These are phyloP conservation scores for Pilatotrama ljubarskyi DNA, from an alignment of 768 basidiomycete species.

Conservation along the genomic window DNA sequence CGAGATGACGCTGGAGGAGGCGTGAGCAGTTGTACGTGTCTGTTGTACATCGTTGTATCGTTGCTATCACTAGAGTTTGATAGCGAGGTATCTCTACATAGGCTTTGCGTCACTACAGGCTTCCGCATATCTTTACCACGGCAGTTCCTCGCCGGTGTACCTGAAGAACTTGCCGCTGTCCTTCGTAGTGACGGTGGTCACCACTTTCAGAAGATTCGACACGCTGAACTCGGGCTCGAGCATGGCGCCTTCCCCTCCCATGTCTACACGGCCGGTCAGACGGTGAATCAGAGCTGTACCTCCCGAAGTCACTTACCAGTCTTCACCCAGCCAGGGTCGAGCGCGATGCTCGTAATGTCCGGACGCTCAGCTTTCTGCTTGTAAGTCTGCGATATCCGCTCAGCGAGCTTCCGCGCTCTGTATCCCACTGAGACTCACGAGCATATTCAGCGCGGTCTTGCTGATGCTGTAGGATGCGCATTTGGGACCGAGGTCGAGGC, in stretches of 20 bases:
- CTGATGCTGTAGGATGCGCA: constrained; percentile 38
- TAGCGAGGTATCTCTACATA: neutral
- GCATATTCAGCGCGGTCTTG: constrained; percentile 43
- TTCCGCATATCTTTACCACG: constrained; percentile 30
- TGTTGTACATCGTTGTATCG: neutral
- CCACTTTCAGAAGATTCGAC: constrained; percentile 29
- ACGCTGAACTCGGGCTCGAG: constrained; percentile 36
- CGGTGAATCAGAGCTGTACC: neutral
- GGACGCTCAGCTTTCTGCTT: constrained; percentile 39
- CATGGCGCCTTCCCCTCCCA: constrained; percentile 35
- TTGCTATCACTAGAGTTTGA: neutral
- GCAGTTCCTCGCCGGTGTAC: constrained; percentile 32
- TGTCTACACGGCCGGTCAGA: constrained; percentile 23
- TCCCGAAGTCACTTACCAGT: constrained; percentile 29
- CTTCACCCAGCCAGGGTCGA: constrained; percentile 44
- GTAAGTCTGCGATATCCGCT: constrained; percentile 29
- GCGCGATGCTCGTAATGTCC: constrained; percentile 33
- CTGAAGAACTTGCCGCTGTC: constrained; percentile 36
- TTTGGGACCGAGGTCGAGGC: constrained; percentile 29
- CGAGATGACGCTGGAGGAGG: constrained; percentile 76
- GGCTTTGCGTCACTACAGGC: neutral
- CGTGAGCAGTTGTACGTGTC: constrained; percentile 4
- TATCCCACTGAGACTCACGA: constrained; percentile 28
- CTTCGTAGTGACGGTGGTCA: constrained; percentile 26
- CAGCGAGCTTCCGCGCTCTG: neutral